These are phyloP conservation scores for Sporisorium exsertum DNA, from an alignment of 1,284 basidiomycete genomes.

Conservation along the genomic window DNA sequence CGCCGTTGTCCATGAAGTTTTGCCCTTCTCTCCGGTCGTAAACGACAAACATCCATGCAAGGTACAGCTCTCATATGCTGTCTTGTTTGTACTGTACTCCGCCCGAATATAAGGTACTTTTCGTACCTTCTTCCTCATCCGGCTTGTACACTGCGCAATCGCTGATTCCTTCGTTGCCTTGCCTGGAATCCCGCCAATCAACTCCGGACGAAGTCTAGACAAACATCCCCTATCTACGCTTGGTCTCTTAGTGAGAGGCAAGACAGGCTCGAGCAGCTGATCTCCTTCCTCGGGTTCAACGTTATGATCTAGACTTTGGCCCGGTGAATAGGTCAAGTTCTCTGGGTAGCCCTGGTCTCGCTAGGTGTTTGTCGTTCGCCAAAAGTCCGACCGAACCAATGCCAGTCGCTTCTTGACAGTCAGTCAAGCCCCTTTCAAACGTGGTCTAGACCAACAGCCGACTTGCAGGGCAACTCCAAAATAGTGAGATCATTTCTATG, in stretches of 20 bases:
- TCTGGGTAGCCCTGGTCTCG: constrained; percentile 4
- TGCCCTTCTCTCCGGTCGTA: neutral
- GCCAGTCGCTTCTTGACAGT: neutral
- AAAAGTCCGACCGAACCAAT: neutral
- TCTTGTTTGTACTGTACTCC: too few species aligned
- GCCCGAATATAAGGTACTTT: too few species aligned
- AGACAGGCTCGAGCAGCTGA: constrained; percentile 1
- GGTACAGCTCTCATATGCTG: neutral
- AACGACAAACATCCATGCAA: neutral
- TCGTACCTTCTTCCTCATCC: neutral
- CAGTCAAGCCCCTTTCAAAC: neutral
- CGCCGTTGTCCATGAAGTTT: neutral
- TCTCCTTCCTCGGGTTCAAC: neutral
- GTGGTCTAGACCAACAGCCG: neutral
- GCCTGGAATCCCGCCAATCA: neutral
- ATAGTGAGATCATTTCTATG: too few species aligned
- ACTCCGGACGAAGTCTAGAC: constrained; percentile 1
- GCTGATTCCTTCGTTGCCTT: neutral
- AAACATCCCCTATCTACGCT: neutral
- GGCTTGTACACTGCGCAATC: neutral
- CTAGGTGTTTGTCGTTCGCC: constrained; percentile 9
- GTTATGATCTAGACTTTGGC: constrained; percentile 8
- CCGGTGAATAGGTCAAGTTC: constrained; percentile 4
- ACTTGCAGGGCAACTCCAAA: neutral
- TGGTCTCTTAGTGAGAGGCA: neutral